A percentile compares a stretch with the other conserved stretches of the same genome.
phyloP scores from a whole-genome alignment of 129 eudicot genomes.

The Flaveria linearis region DNA sequence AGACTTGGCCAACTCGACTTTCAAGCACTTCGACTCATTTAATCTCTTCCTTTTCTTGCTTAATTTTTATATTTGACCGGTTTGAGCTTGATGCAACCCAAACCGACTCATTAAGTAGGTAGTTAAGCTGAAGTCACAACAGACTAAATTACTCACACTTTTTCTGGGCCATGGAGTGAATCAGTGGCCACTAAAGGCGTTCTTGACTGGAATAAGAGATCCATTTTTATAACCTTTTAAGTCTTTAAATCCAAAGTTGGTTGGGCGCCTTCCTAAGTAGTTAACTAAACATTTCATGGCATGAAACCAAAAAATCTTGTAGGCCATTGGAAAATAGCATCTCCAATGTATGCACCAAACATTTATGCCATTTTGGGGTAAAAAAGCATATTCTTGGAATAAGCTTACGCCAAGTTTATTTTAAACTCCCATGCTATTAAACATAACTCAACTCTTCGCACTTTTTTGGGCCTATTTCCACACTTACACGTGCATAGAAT shows the following conservation, averaged over 20 bases:
- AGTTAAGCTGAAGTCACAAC: background rate
- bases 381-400: background rate
- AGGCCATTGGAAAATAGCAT: no score
- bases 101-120: background rate
- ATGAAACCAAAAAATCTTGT: background rate
- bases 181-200: background rate
- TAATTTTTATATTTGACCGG: background rate
- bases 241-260: background rate
- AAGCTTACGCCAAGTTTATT: background rate
- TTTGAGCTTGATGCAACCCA: conserved; percentile 6
- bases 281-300: conserved; percentile 9
- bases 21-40: background rate
- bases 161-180: background rate
- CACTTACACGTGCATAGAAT: background rate
- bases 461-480: background rate
- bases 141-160: background rate
- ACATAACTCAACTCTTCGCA: background rate
- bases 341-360: conserved; percentile 1
- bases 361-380: conserved; percentile 1
- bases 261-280: background rate
- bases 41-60: background rate
- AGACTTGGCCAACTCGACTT: background rate
- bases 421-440: background rate
- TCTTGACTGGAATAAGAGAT: background rate
- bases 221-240: background rate